A percentile compares a stretch with the other conserved stretches of the same genome.
Evolutionary conservation across 1,284 basidiomycete genomes (phyloP).

Genomic region (Cutaneotrichosporon mucoides): DNA sequence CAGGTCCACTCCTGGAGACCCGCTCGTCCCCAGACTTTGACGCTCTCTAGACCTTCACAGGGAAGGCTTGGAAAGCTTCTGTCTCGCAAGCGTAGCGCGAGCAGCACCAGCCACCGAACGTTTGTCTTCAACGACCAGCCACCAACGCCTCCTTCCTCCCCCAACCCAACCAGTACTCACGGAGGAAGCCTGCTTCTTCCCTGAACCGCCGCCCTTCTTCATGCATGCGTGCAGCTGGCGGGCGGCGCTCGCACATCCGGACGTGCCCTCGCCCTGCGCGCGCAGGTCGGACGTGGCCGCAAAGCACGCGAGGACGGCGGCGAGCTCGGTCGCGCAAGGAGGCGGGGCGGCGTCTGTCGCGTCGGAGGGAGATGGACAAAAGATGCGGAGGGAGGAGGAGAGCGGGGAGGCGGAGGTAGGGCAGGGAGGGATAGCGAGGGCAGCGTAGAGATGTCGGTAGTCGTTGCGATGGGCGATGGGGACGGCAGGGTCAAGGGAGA

Average conservation of each 20-base stretch:
- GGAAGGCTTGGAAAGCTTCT: too few relatives aligned
- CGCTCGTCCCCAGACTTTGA: too few relatives aligned
- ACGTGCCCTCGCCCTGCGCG: conserved; percentile 48
- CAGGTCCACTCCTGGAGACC: too few relatives aligned
- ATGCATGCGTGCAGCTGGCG: conserved; percentile 76
- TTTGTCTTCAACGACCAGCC: too few relatives aligned
- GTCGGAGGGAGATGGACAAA: neutral
- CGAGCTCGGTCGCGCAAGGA: conserved; percentile 70
- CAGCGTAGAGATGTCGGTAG: too few relatives aligned
- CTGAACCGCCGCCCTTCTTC: conserved; percentile 38
- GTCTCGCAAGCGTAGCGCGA: too few relatives aligned
- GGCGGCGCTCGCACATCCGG: conserved; percentile 63
- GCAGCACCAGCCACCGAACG: too few relatives aligned
- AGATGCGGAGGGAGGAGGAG: neutral
- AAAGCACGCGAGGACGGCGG: conserved; percentile 85
- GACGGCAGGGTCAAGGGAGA: too few relatives aligned
- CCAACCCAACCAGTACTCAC: conserved; percentile 7
- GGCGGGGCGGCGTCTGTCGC: conserved; percentile 54
- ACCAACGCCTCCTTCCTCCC: neutral
- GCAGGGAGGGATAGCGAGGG: too few relatives aligned
- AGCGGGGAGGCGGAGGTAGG: neutral
- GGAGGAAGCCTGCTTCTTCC: neutral
- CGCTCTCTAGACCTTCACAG: too few relatives aligned
- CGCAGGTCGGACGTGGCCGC: conserved; percentile 71
- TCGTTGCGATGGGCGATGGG: too few relatives aligned